These are phyloP conservation scores for Euphorbia schlechtendalii DNA, from an alignment of 441 rosid species.

Conservation along the genomic window DNA sequence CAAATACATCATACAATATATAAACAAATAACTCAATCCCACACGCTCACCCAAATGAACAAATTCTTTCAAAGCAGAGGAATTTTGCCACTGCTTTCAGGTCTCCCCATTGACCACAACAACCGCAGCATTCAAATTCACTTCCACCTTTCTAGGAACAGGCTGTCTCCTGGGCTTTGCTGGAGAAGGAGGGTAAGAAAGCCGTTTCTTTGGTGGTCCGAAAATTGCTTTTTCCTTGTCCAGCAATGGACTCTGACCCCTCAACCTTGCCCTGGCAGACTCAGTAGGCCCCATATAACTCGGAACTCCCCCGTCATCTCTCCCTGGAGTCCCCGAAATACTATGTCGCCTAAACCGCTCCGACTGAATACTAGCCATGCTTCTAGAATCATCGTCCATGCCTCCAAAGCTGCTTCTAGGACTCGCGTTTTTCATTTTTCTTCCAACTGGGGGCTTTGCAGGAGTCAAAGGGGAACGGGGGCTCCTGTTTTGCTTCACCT, in stretches of 20 bases:
- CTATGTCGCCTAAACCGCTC: constrained; percentile 46
- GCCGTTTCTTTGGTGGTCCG: constrained; percentile 50
- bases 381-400: constrained; percentile 50
- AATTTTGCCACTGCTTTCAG: not conserved
- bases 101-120: constrained; percentile 31
- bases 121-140: constrained; percentile 29
- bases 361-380: constrained; percentile 63
- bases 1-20: not conserved
- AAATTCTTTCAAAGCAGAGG: not conserved
- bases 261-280: constrained; percentile 76
- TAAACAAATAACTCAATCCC: not conserved
- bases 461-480: constrained; percentile 57
- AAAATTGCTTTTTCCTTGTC: constrained; percentile 32
- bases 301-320: constrained; percentile 74
- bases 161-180: constrained; percentile 57
- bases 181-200: constrained; percentile 56
- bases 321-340: constrained; percentile 47
- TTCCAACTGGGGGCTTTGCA: constrained; percentile 34
- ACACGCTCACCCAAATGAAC: not conserved
- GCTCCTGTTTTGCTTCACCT: constrained; percentile 32
- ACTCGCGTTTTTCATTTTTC: constrained; percentile 54
- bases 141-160: constrained; percentile 64
- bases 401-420: constrained; percentile 38
- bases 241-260: constrained; percentile 46
- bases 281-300: constrained; percentile 76